Evolutionary conservation across 164 flowering plant genomes (phyloP), one percentile per base, ranked within the genome.

Genomic region (Kingdonia uniflora): DNA sequence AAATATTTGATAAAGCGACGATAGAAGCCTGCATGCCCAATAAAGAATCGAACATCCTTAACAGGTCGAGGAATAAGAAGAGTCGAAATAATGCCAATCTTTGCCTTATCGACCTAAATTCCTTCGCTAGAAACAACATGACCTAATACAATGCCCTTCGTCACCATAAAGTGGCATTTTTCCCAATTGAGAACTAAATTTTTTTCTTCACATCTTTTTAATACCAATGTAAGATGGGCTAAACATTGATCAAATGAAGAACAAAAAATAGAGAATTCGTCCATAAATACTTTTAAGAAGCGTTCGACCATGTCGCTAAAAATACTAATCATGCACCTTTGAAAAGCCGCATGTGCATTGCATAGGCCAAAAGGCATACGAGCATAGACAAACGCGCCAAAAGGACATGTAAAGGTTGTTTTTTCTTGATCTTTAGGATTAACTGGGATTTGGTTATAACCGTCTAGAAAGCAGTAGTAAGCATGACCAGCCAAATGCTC

Each of bases 351-450:
- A 29, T 3, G 35, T 29, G 35, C 35, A 29, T 29, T 29, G 35
- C 35, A 29, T 3, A 29, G 48, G 15, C 16, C 48, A 16, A 19
- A 16, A 1, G 48, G 20, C 17, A 16, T 44, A 10, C 20, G 20
- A 19, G 20, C 6, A 44, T 44, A n/a, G 21, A 1, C 48, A 44
- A 44, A 44, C 8, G 48, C 15, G 2, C 5, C 48, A 44, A 44
- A 44, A 1, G 25, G 48, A 19, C 48, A 44, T 2, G 48, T 44
- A 21, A 44, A 44, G 48, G 48, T 44, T 16, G 48, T 44, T 17
- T 19, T 44, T 17, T 44, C 17, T 19, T 44, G 48, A 1, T 44
- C 48, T 44, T 29, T 1, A n/a, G 19, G 48, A 16, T 15, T 10
- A 1, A 44, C 17, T 2, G 6, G 19, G 15, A 44, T 44, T 17